phyloP scores from a whole-genome alignment of 2,329 filamentous ascomycete species.

The Pyrenophora teres region DNA sequence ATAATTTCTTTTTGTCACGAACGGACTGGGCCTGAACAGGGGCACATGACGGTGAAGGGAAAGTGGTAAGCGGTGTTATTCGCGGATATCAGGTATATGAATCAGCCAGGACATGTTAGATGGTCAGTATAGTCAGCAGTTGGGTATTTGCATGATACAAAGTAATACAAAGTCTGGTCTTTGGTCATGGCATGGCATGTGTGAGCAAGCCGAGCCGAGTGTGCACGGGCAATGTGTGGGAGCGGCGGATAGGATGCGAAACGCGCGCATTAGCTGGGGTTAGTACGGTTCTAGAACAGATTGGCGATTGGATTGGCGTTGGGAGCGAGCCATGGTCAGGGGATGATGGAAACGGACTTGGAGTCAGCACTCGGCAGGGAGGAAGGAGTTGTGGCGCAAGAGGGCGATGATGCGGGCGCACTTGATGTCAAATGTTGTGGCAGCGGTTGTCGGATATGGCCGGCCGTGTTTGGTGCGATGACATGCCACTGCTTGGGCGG shows the following conservation, averaged over 20 bases:
- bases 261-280: neutral
- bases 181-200: neutral
- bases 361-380: neutral
- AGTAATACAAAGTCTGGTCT: no score
- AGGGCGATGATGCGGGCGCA: neutral
- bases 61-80: neutral
- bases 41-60: conserved; percentile 2
- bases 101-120: conserved; percentile 15
- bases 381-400: neutral
- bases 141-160: conserved; percentile 11
- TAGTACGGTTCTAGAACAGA: conserved; percentile 6
- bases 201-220: neutral
- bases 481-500: conserved; percentile 13
- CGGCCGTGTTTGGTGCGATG: conserved; percentile 13
- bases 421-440: neutral
- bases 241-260: conserved; percentile 3
- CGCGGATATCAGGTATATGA: conserved; percentile 7
- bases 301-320: neutral
- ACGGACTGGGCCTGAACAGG: neutral
- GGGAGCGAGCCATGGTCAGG: neutral
- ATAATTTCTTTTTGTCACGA: neutral
- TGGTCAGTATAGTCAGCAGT: conserved; percentile 9
- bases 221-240: conserved; percentile 5
- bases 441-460: neutral
- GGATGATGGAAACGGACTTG: neutral